Conservation (phyloP, 225 moss, liverwort and hornwort genomes). For the Lunularia cruciata region DNA sequence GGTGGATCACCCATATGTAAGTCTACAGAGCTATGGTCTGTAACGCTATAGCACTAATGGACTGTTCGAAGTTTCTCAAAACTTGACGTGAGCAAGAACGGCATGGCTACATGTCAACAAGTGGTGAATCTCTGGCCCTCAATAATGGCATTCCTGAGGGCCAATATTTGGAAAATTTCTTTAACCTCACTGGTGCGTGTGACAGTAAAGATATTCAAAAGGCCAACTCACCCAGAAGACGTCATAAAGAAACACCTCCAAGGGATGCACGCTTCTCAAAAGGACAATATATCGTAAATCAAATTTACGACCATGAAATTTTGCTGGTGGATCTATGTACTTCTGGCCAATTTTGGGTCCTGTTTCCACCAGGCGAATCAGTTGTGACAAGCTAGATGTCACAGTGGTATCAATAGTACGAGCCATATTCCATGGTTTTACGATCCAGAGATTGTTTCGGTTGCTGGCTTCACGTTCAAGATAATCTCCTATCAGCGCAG, state of each 20-base stretch:
- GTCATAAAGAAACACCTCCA: conserved; percentile 75
- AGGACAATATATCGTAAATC: conserved; percentile 91
- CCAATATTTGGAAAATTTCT: no score
- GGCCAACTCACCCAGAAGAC: conserved; percentile 98
- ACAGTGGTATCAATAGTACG: conserved; percentile 95
- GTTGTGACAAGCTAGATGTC: conserved; percentile 68
- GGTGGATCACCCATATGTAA: no score
- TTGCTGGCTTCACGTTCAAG: conserved; percentile 54
- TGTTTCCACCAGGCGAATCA: conserved; percentile 91
- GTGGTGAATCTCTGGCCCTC: no score
- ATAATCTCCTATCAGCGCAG: conserved; percentile 78
- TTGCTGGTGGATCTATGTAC: conserved; percentile 82
- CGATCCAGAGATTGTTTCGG: conserved; percentile 88
- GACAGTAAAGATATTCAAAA: no score
- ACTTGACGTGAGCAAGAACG: no score
- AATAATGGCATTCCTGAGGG: no score
- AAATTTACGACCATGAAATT: conserved; percentile 85
- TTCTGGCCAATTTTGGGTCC: conserved; percentile 96
- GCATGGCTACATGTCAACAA: no score
- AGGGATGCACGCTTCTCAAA: conserved; percentile 76
- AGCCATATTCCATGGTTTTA: conserved; percentile 99
- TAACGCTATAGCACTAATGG: no score
- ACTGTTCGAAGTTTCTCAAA: no score
- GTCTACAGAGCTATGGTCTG: no score
- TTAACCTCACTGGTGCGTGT: no score